phyloP scores from a whole-genome alignment of 2,329 filamentous ascomycete genomes.

The Penicillium crustosum region DNA sequence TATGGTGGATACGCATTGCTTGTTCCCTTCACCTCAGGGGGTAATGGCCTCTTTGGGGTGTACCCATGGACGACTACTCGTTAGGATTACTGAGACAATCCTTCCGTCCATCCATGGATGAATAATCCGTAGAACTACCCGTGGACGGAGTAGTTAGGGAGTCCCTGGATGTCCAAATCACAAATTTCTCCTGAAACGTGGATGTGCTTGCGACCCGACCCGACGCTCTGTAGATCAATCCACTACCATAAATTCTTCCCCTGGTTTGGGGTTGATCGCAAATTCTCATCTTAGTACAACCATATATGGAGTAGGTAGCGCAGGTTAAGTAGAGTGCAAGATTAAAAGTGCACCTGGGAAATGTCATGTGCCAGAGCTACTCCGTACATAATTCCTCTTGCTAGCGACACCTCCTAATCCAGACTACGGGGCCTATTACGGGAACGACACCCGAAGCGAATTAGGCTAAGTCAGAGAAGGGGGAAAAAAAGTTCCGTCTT shows the following conservation, averaged over 20 bases:
- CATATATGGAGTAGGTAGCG: no score
- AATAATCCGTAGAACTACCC: not conserved
- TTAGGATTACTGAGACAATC: not conserved
- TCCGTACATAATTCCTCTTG: not conserved
- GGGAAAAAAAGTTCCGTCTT: not conserved
- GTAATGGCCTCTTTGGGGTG: not conserved
- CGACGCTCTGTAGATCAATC: conserved; percentile 1
- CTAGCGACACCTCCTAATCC: not conserved
- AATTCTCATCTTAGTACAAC: not conserved
- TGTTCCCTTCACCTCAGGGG: not conserved
- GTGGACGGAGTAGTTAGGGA: no score
- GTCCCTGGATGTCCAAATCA: not conserved
- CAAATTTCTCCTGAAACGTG: not conserved
- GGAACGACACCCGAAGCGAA: not conserved
- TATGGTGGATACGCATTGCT: no score
- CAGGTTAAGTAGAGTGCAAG: not conserved
- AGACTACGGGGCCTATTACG: no score
- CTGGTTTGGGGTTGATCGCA: not conserved
- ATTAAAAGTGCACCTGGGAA: not conserved
- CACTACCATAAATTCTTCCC: not conserved
- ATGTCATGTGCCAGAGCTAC: not conserved
- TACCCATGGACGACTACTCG: not conserved
- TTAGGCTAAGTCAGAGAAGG: not conserved
- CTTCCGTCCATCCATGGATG: not conserved
- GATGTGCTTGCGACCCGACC: not conserved